phyloP scores from a whole-genome alignment of 148 eudicot species.

The Rhododendron kiyosumense region DNA sequence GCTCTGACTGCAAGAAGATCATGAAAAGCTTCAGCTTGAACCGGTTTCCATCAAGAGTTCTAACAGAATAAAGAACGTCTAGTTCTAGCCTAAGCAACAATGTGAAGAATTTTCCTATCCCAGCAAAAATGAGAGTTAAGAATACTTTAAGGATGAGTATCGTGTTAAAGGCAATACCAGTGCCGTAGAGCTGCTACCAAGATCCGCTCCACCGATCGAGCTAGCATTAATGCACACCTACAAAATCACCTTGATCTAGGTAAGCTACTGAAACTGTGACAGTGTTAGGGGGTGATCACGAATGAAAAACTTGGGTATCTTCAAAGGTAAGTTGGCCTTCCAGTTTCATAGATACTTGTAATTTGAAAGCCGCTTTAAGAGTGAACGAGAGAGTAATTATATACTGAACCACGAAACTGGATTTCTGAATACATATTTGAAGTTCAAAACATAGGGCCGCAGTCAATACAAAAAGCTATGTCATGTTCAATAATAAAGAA shows the following conservation, averaged over 20 bases:
- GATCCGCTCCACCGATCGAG: slow-evolving; percentile 27
- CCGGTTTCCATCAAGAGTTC: neutral
- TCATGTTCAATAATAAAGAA: neutral
- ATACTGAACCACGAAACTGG: neutral
- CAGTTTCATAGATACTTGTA: neutral
- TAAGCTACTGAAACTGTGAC: neutral
- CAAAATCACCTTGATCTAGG: slow-evolving; percentile 4
- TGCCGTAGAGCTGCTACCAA: slow-evolving; percentile 31
- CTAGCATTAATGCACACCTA: slow-evolving; percentile 53
- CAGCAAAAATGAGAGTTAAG: neutral
- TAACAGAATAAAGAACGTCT: slow-evolving; percentile 3
- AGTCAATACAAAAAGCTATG: neutral
- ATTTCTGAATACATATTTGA: neutral
- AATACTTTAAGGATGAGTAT: slow-evolving; percentile 26
- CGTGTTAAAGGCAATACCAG: slow-evolving; percentile 70
- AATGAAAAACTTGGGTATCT: neutral
- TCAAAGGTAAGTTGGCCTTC: neutral
- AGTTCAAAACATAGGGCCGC: neutral
- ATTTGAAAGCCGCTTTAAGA: slow-evolving; percentile 1
- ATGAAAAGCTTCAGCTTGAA: slow-evolving; percentile 2
- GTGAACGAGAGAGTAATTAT: neutral
- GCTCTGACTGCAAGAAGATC: slow-evolving; percentile 41
- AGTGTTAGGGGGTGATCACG: neutral
- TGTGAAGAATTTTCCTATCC: slow-evolving; percentile 2
- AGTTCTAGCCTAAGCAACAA: slow-evolving; percentile 15